Conservation (phyloP, 129 eudicot genomes). For the Glebionis coronaria region DNA sequence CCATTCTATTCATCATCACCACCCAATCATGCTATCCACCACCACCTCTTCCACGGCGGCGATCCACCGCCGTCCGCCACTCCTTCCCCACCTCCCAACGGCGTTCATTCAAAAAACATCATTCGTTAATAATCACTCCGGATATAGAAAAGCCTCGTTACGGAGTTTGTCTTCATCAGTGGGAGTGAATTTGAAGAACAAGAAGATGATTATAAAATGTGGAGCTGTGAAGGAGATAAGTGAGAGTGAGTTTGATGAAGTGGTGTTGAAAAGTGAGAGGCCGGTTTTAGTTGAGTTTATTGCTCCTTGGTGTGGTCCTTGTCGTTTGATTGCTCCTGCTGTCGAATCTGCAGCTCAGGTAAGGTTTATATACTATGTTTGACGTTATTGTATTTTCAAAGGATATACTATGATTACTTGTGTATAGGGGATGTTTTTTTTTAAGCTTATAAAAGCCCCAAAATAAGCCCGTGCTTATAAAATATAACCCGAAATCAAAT, state of each 20-base stretch:
- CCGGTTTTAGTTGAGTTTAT: constrained; percentile 85
- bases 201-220: constrained; percentile 34
- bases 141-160: constrained; percentile 14
- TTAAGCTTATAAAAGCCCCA: too few species aligned
- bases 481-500: too few species aligned
- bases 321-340: constrained; percentile 73
- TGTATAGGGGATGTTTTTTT: too few species aligned
- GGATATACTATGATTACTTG: too few species aligned
- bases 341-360: constrained; percentile 67
- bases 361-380: too few species aligned
- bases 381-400: too few species aligned
- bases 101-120: constrained; percentile 17
- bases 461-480: too few species aligned
- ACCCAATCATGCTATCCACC: constrained; percentile 24
- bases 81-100: constrained; percentile 11
- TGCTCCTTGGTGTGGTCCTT: constrained; percentile 89
- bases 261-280: constrained; percentile 67
- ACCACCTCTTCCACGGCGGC: constrained; percentile 29
- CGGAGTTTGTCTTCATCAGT: constrained; percentile 5
- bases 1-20: constrained; percentile 16
- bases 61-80: constrained; percentile 20
- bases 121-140: constrained; percentile 2
- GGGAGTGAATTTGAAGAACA: background rate
- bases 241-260: constrained; percentile 53
- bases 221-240: constrained; percentile 49